Evolutionary conservation across 2,329 filamentous ascomycete genomes (phyloP).

Genomic region (Cephalotrichum gorgonifer): DNA sequence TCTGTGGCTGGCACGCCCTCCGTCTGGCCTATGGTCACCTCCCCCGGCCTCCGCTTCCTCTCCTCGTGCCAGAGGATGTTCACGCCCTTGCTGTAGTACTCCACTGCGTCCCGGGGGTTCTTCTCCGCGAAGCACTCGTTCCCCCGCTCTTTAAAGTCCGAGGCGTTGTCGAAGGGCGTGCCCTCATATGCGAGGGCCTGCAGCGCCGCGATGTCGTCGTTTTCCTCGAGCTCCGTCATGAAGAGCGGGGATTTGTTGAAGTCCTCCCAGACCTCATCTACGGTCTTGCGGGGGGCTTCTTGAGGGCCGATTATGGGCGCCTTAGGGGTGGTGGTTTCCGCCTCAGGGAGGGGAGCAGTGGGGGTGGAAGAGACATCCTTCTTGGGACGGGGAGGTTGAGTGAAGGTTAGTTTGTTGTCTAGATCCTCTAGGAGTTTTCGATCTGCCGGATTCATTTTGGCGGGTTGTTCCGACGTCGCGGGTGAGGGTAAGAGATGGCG

Average conservation of each 20-base stretch:
- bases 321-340: constrained; percentile 25
- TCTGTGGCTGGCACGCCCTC: constrained; percentile 21
- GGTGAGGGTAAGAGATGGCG: too few species aligned
- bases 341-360: not conserved
- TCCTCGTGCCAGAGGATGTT: constrained; percentile 58
- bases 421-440: constrained; percentile 32
- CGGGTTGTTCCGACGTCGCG: not conserved
- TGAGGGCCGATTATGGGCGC: constrained; percentile 39
- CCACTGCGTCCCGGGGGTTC: constrained; percentile 71
- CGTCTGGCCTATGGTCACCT: constrained; percentile 13
- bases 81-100: constrained; percentile 87
- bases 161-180: constrained; percentile 69
- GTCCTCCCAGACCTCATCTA: constrained; percentile 45
- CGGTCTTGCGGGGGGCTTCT: constrained; percentile 27
- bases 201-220: constrained; percentile 74
- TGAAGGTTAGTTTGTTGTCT: constrained; percentile 19
- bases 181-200: constrained; percentile 90
- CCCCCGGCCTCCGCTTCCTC: constrained; percentile 34
- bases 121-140: constrained; percentile 75
- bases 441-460: not conserved
- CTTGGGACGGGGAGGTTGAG: not conserved
- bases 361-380: not conserved
- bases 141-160: constrained; percentile 81
- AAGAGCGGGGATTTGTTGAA: constrained; percentile 67
- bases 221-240: constrained; percentile 89